Conservation (phyloP, 164 flowering plant species). For the Annona cherimola region DNA sequence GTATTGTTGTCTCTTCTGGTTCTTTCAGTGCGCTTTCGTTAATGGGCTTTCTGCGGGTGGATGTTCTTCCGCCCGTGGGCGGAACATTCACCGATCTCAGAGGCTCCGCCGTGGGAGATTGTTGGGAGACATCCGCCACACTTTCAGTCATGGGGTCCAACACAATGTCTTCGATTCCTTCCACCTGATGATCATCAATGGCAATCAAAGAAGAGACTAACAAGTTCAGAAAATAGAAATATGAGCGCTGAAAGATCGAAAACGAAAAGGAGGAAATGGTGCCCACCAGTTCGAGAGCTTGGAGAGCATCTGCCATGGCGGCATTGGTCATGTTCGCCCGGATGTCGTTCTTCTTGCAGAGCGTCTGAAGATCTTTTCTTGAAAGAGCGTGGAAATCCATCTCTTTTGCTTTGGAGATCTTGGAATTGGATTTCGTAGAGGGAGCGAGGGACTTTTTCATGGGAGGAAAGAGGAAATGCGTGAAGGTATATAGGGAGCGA, state of each 20-base stretch:
- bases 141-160: neutral
- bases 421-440: neutral
- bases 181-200: slow-evolving; percentile 14
- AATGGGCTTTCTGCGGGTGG: slow-evolving; percentile 5
- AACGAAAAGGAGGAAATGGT: neutral
- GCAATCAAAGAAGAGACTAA: neutral
- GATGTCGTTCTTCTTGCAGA: slow-evolving; percentile 90
- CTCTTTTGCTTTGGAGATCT: neutral
- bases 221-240: neutral
- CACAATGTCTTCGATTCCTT: slow-evolving; percentile 21
- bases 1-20: slow-evolving; percentile 3
- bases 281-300: slow-evolving; percentile 48
- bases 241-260: neutral
- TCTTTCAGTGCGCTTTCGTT: slow-evolving; percentile 9
- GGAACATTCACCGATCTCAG: slow-evolving; percentile 9
- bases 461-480: no score
- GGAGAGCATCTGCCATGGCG: slow-evolving; percentile 96
- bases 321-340: slow-evolving; percentile 81
- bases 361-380: slow-evolving; percentile 79
- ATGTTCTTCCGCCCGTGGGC: slow-evolving; percentile 8
- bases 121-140: neutral
- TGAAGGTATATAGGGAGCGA: neutral
- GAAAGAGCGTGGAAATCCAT: slow-evolving; percentile 81
- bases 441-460: neutral
- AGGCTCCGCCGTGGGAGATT: neutral